phyloP scores from a whole-genome alignment of 495 filamentous ascomycete genomes.

The Ramalina intermedia region DNA sequence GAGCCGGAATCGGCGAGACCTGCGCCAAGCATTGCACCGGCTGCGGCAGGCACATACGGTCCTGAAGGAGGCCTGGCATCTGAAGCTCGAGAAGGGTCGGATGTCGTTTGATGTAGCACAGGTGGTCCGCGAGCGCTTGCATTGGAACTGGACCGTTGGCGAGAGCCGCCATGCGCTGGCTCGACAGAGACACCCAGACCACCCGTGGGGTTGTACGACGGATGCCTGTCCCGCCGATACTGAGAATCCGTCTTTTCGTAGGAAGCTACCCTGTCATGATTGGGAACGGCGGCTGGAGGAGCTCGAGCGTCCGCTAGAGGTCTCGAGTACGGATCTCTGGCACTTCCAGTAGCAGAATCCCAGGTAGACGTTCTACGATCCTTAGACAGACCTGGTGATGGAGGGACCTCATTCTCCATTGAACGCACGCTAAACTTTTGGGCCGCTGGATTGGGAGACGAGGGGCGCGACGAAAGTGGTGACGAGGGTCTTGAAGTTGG shows the following conservation, averaged over 20 bases:
- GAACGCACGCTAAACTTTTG: background rate
- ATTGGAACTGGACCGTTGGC: too few relatives aligned
- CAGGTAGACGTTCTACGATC: background rate
- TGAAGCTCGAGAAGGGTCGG: background rate
- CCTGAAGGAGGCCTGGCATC: slow-evolving; percentile 1
- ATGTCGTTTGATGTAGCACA: too few relatives aligned
- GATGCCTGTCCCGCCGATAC: background rate
- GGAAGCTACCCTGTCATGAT: background rate
- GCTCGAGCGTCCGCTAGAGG: background rate
- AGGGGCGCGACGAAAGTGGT: slow-evolving; percentile 5
- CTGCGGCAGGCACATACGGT: background rate
- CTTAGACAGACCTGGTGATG: background rate
- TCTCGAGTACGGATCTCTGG: background rate
- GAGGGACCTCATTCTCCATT: background rate
- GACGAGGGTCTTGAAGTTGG: slow-evolving; percentile 10
- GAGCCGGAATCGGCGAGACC: background rate
- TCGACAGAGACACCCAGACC: background rate
- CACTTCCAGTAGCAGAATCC: background rate
- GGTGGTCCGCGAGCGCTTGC: too few relatives aligned
- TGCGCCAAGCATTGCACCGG: background rate
- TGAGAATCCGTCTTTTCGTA: background rate
- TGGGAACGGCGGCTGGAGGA: background rate
- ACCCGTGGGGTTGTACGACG: background rate
- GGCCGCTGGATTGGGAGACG: background rate
- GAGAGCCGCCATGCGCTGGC: background rate